phyloP scores from a whole-genome alignment of 2,329 filamentous ascomycete genomes.

The Calycina herbarum region DNA sequence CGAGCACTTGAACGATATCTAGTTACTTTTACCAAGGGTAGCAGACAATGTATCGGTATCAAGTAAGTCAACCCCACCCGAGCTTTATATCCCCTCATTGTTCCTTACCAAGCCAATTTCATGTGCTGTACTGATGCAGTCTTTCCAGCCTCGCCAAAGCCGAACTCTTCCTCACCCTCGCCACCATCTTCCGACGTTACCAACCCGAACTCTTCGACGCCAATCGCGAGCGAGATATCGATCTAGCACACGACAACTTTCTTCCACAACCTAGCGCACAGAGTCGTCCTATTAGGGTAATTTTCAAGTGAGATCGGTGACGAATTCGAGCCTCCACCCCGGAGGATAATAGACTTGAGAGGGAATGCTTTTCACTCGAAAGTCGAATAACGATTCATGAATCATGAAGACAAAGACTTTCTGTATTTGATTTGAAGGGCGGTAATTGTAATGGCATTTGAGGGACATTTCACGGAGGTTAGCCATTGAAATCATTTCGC shows the following conservation, averaged over 20 bases:
- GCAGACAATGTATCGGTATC: conserved; percentile 30
- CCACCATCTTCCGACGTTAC: conserved; percentile 25
- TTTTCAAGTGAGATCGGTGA: conserved; percentile 11
- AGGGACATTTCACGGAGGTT: too few species aligned
- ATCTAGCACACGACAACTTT: conserved; percentile 25
- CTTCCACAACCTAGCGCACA: conserved; percentile 17
- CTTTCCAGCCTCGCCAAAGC: conserved; percentile 26
- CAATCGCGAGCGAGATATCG: conserved; percentile 20
- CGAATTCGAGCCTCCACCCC: too few species aligned
- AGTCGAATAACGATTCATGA: too few species aligned
- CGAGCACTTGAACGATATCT: conserved; percentile 25
- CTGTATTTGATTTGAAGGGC: too few species aligned
- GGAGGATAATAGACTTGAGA: not conserved
- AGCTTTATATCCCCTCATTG: too few species aligned
- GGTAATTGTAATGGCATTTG: too few species aligned
- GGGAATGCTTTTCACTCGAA: too few species aligned
- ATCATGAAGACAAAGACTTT: too few species aligned
- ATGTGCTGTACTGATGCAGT: not conserved
- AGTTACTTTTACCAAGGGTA: conserved; percentile 28
- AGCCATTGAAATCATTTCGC: too few species aligned
- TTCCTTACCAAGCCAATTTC: too few species aligned
- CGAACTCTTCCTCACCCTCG: conserved; percentile 25
- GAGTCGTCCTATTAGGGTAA: conserved; percentile 24
- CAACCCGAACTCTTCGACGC: conserved; percentile 24
- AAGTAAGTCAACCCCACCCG: conserved; percentile 10